Percentiles rank a stretch among this genome's conserved stretches.
Conservation (phyloP, 2,329 filamentous ascomycete genomes). For the Penicillium aurantiogriseum region DNA sequence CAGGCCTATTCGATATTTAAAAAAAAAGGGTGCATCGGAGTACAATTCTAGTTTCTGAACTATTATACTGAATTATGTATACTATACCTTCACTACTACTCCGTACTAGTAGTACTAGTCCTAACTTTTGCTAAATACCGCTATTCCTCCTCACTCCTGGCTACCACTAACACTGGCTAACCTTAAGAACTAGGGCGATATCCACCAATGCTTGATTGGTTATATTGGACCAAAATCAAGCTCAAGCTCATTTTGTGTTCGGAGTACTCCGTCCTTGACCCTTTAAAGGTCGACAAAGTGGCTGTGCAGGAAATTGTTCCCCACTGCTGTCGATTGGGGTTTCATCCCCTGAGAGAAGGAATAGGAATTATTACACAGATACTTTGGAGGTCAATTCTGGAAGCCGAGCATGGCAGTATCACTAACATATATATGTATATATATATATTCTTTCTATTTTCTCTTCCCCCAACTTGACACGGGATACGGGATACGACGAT, state of each 20-base stretch:
- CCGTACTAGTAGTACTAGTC: no score
- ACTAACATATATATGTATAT: background rate
- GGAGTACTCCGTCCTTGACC: background rate
- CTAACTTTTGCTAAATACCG: no score
- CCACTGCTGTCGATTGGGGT: constrained; percentile 6
- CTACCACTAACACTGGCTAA: background rate
- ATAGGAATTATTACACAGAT: no score
- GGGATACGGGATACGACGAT: background rate
- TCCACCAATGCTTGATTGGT: background rate
- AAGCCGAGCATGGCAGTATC: background rate
- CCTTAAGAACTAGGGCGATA: background rate
- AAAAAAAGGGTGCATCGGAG: no score
- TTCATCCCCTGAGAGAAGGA: constrained; percentile 9
- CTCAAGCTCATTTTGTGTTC: background rate
- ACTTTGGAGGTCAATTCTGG: background rate
- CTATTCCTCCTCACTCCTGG: background rate
- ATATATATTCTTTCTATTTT: no score
- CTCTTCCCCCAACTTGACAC: background rate
- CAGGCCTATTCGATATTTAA: no score
- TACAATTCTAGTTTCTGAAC: no score
- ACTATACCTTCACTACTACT: no score
- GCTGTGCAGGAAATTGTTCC: constrained; percentile 15
- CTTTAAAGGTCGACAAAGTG: constrained; percentile 3
- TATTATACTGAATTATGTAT: no score
- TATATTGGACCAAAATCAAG: background rate